Base-by-base conservation (phyloP, 2,329 filamentous ascomycete species). In the Lasiodiplodia citricola region DNA sequence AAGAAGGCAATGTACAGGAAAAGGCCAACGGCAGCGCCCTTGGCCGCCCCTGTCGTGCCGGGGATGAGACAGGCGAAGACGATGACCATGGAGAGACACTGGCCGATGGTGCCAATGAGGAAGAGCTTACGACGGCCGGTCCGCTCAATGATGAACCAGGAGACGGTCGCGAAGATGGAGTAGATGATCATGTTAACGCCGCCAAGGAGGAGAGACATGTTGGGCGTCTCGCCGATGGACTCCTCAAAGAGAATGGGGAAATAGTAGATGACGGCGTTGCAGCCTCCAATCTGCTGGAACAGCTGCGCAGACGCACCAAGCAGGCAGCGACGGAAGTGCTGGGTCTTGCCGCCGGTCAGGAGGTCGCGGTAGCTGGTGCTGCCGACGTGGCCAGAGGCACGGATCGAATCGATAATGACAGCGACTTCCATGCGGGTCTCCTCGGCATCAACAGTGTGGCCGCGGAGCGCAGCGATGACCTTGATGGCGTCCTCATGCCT, bases 1-100 rank as follows among this genome's bases (percentile, higher is more conserved):
- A 91, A 91, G 67, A 88, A 88, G 6, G 88, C 87, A 73, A 91
- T 91, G 78, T 91, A 92, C 2, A 88, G 84, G 79, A 92, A 92
- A 14, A 92, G 71, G 67, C 89, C 89, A 2, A 90, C 88, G 8
- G 85, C 83, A 0, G 84, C 83, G 23, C 83, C 82, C 70, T 85
- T 83, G 38, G 83, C 80, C 58, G 82, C 76, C 7, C 65, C 73
- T 2, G 74, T 28, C 0, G 74, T 77, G 41, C 72, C 77, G 2
- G 80, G 80, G 28, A 83, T 81, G 13, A 83, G 71, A 70, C 78
- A 79, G 13, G 73, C 80, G 62, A 83, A 81, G 47, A 75, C 75
- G 18, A 83, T 73, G 10, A 82, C 81, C 85, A 88, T 88, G 68
- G 84, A 87, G n/a, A 87, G 72, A 69, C 84, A 82, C 72, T 88